Base-by-base conservation (phyloP, 169 alveolate genomes). In the Ichthyophthirius multifiliis region DNA sequence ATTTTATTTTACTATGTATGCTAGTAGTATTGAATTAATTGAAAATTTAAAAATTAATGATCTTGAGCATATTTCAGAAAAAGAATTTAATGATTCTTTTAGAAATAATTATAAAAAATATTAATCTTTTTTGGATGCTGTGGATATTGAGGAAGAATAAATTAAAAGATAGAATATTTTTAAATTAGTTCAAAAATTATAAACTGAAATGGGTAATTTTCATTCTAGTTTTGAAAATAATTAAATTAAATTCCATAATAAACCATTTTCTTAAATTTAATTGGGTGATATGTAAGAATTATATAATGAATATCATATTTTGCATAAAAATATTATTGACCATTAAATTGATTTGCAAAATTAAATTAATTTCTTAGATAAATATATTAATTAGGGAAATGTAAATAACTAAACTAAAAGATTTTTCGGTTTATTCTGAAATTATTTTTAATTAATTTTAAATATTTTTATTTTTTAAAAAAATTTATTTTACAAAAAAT, bases 271-370 rank as follows among this genome's bases (percentile, higher is more conserved):
- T 27, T 55, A 16, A 55, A 20, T 55, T 34, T 27, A 23, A 12
- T 55, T 55, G 31, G 71, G 71, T 0, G 71, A 55, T 55, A 27
- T 55, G 71, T 27, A 55, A 55, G 71, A 55, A 23, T 55, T 55
- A 12, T 55, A 55, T 23, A 55, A 55, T 27, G 71, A 55, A 27
- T 55, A 55, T 18, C 71, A 55, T n/a, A 55, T 55, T 7, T 10
- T 55, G 27, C 71, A 55, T 27, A 55, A 55, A 9, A 34, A 55
- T 27, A 55, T 55, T 9, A 15, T 55, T 15, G 71, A 55, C 16
- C 23, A 39, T 7, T 55, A 55, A 27, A 27, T 55, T 10, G 71
- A 55, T 4, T 27, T 55, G 4, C 31, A 55, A 55, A 55, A 55
- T 15, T 27, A 55, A 27, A 1, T 55, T 10, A 55, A 55, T 5